A percentile compares a stretch with the other conserved stretches of the same genome.
Conservation (phyloP, 345 rosid species). For the Erucastrum elatum region DNA sequence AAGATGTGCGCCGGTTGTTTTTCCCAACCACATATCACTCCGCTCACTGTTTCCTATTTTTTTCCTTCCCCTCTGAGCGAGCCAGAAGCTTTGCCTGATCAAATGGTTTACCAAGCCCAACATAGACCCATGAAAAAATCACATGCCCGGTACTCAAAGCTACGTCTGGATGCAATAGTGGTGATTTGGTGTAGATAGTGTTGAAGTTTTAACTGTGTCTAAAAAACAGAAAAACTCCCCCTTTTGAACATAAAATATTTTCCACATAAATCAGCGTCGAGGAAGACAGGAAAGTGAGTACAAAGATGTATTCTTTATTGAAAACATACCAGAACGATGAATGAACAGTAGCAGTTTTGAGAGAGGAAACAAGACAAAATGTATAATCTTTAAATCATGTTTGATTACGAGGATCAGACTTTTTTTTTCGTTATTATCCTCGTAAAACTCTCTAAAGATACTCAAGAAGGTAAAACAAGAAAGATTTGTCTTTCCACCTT, state of each 20-base stretch:
- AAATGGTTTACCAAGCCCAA: background rate
- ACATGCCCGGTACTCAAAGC: background rate
- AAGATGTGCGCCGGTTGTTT: conserved; percentile 70
- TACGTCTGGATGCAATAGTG: background rate
- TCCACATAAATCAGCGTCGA: background rate
- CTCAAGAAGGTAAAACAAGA: background rate
- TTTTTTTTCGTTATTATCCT: conserved; percentile 35
- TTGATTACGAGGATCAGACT: conserved; percentile 15
- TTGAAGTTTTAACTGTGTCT: background rate
- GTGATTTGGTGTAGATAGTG: background rate
- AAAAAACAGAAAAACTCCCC: too few species aligned
- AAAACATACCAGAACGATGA: conserved; percentile 3
- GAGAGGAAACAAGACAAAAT: conserved; percentile 21
- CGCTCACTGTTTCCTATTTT: conserved; percentile 14
- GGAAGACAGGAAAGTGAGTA: background rate
- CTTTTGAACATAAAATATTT: too few species aligned
- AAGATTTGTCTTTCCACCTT: conserved; percentile 30
- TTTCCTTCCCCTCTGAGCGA: background rate
- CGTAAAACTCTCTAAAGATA: conserved; percentile 19
- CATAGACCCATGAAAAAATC: background rate
- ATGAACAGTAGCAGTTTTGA: conserved; percentile 1
- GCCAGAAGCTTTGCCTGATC: background rate
- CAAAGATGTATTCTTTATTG: conserved; percentile 21
- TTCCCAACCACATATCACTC: background rate
- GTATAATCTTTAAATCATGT: conserved; percentile 26